Base-by-base conservation (phyloP, 1,139 yeast genomes). In the Zygotorulaspora mrakii region DNA sequence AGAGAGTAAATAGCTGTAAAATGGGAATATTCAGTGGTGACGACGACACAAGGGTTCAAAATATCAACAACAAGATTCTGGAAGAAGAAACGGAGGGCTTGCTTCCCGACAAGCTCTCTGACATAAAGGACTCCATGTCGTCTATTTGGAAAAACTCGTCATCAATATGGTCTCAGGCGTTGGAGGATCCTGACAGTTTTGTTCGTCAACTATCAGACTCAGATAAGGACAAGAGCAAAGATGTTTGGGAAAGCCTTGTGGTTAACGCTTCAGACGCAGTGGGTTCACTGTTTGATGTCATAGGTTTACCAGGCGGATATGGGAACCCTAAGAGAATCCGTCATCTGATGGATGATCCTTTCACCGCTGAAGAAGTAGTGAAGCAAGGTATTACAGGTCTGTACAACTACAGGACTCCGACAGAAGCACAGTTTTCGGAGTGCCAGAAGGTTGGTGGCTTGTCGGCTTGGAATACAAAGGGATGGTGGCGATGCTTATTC, bases 401-500 rank as follows among this genome's bases (percentile, higher is more conserved):
- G 41, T 72, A 74, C 58, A 72, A 82, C 1, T 74, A 69, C 47
- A 79, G 79, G 6, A 70, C 75, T 6, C 96, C 96, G 1, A 69
- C 81, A 1, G 66, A 74, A 1, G 64, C 73, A 37, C 73, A 75
- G 47, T 85, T 80, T 59, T 70, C 74, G 44, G 71, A 75, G 31
- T 88, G 96, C 60, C 55, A 73, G 53, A 74, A 74, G 22, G 68
- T 73, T 33, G 65, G 77, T 3, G 96, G 96, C 1, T 67, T 73
- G 12, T 74, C 86, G 1, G 78, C 79, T 6, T 88, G 95, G 95
- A 91, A 84, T 54, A 66, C 76, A 13, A 68, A 73, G 31, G 96
- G 96, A 0, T 74, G 78, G 61, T 88, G 96, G 96, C 73, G 88
- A 55, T 88, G 96, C 63, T 67, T 88, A 40, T 83, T 88, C 64